Evolutionary conservation across 208 protist genomes (phyloP).

Genomic region (Jaenimonas drosophilae): DNA sequence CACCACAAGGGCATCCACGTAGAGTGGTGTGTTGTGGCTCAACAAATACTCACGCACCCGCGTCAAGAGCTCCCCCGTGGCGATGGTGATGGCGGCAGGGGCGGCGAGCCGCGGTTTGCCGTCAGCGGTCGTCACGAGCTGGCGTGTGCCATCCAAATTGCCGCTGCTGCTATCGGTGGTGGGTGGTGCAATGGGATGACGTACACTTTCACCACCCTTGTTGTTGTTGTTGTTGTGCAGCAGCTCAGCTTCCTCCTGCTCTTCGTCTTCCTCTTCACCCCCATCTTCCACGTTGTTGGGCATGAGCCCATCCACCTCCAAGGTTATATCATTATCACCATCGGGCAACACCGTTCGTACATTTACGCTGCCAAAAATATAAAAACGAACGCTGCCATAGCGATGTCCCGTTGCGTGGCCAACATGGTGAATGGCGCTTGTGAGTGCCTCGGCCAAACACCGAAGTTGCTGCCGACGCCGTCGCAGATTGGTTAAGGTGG

Average conservation of each 20-base stretch:
- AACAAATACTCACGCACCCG: conserved; percentile 53
- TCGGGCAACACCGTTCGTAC: conserved; percentile 84
- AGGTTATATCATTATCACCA: conserved; percentile 81
- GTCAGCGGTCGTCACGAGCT: conserved; percentile 29
- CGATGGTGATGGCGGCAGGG: conserved; percentile 43
- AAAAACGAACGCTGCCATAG: conserved; percentile 62
- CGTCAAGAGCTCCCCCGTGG: conserved; percentile 56
- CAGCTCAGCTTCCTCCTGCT: neutral
- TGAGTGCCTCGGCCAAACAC: conserved; percentile 45
- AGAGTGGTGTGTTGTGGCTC: conserved; percentile 33
- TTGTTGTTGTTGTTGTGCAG: neutral
- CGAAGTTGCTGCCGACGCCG: conserved; percentile 48
- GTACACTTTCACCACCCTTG: neutral
- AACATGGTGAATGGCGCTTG: conserved; percentile 35
- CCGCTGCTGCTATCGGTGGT: conserved; percentile 52
- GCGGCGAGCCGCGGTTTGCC: conserved; percentile 28
- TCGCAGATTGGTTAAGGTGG: conserved; percentile 29
- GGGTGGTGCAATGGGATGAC: conserved; percentile 23
- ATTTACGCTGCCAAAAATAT: conserved; percentile 80
- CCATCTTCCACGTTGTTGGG: conserved; percentile 1
- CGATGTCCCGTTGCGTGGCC: conserved; percentile 11
- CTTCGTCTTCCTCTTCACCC: neutral
- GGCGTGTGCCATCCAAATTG: conserved; percentile 37
- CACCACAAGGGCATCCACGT: conserved; percentile 67
- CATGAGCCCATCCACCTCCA: conserved; percentile 69